Evolutionary conservation across 2,329 filamentous ascomycete species (phyloP), one percentile per base, ranked within the genome.

Genomic region (Ceratocystis destructans): DNA sequence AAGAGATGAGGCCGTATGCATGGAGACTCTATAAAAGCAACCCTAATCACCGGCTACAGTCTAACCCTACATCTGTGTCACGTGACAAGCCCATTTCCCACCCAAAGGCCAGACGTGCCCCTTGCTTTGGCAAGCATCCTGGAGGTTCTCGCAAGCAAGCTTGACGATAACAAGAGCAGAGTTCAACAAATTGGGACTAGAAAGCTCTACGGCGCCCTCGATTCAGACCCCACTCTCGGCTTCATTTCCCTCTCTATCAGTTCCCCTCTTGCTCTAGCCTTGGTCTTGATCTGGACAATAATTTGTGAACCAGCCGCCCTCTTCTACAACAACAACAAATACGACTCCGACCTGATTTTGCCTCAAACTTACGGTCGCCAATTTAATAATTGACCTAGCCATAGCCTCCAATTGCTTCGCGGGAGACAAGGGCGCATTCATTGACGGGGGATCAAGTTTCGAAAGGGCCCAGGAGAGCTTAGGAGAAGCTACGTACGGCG

Each of bases 61-160:
- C 5, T 22, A 57, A 57, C 25, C 48, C 50, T 20, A n/a, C 10
- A 7, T 3, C 3, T 15, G n/a, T 1, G 45, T n/a, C 53, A 57
- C 53, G 53, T 57, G 53, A 33, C 25, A 0, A 31, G 5, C 17
- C 17, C 22, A 33, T 31, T 33, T 31, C 12, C 25, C 31, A 57
- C 53, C 53, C 53, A 57, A 57, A 25, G 15, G 20, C 28, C 15
- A 28, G 53, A 22, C n/a, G 48, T 22, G 10, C 53, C 50, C 45
- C 31, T 20, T 45, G 50, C 37, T 57, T 41, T 17, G 44, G 17
- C 46, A 31, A 66, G 31, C 25, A 64, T 48, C 65, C 62, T 53
- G 20, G 57, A 62, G 45, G 12, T 37, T 25, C 33, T 12, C 57
- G 22, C 37, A 28, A 46, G 12, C 44, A 17, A 62, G 50, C n/a